phyloP scores from a whole-genome alignment of 441 rosid genomes.

The Aquilaria agallochum region DNA sequence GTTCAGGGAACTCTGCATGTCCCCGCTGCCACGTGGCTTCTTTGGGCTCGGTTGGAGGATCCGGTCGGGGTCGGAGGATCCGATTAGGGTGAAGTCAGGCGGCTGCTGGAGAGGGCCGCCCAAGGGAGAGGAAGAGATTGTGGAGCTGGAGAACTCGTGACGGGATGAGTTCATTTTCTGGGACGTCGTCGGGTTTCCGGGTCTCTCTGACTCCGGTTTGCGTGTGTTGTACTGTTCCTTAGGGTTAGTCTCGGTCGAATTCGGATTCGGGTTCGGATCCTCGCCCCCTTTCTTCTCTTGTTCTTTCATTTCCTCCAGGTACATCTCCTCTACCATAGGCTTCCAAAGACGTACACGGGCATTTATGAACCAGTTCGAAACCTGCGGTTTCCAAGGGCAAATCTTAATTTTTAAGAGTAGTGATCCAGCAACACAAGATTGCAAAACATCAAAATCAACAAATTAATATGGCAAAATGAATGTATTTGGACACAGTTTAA shows the following conservation, averaged over 20 bases:
- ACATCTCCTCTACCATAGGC: constrained; percentile 71
- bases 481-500: no score
- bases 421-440: no score
- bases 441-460: neutral
- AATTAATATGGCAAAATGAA: neutral
- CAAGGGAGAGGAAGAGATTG: constrained; percentile 33
- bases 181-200: constrained; percentile 15
- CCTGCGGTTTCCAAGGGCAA: constrained; percentile 26
- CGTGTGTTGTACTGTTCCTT: no score
- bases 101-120: constrained; percentile 25
- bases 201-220: constrained; percentile 19
- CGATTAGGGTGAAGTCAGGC: constrained; percentile 34
- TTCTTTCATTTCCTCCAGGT: constrained; percentile 46
- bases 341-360: constrained; percentile 70
- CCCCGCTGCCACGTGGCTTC: constrained; percentile 27
- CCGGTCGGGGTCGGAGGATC: constrained; percentile 31
- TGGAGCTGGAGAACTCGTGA: constrained; percentile 25
- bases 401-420: no score
- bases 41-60: constrained; percentile 31
- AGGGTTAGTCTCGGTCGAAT: no score
- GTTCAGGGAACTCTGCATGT: constrained; percentile 27
- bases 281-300: constrained; percentile 27
- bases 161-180: constrained; percentile 4
- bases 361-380: constrained; percentile 67
- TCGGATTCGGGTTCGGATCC: constrained; percentile 6